phyloP scores from a whole-genome alignment of 306 rosid genomes.

The Trifolium fragiferum region DNA sequence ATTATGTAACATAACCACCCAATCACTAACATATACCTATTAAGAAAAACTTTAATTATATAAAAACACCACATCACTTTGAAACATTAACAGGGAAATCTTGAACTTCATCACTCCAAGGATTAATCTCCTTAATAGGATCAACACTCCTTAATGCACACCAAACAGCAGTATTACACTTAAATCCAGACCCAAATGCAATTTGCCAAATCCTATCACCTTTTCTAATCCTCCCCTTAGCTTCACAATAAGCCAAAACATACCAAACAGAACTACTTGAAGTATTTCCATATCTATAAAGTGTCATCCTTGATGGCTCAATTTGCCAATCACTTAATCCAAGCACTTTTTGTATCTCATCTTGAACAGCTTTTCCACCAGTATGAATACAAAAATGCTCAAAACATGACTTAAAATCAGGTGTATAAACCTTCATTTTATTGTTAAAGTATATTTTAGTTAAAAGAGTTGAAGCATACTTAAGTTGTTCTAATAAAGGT shows the following conservation, averaged over 20 bases:
- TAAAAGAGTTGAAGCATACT: not conserved
- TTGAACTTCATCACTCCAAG: slow-evolving; percentile 39
- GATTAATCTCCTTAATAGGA: slow-evolving; percentile 3
- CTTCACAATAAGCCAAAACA: slow-evolving; percentile 37
- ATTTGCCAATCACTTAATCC: slow-evolving; percentile 19
- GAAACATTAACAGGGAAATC: slow-evolving; percentile 36
- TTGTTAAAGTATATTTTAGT: not conserved
- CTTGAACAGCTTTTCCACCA: slow-evolving; percentile 36
- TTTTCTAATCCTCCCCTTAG: slow-evolving; percentile 36
- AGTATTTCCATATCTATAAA: slow-evolving; percentile 36
- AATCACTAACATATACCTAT: too few species aligned
- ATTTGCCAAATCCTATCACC: slow-evolving; percentile 42
- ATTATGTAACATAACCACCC: too few species aligned
- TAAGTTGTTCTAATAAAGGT: slow-evolving; percentile 37
- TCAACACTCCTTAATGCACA: slow-evolving; percentile 29
- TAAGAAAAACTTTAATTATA: not conserved
- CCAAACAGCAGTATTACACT: slow-evolving; percentile 46
- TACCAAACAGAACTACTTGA: slow-evolving; percentile 45
- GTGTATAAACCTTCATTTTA: slow-evolving; percentile 24
- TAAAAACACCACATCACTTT: not conserved
- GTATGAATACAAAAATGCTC: slow-evolving; percentile 36
- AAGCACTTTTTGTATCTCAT: slow-evolving; percentile 27
- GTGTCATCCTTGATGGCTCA: slow-evolving; percentile 41
- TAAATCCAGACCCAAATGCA: slow-evolving; percentile 43
- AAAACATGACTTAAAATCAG: slow-evolving; percentile 38